These are phyloP conservation scores for Ganoderma meredithae DNA, from an alignment of 1,284 basidiomycete species.

Conservation along the genomic window DNA sequence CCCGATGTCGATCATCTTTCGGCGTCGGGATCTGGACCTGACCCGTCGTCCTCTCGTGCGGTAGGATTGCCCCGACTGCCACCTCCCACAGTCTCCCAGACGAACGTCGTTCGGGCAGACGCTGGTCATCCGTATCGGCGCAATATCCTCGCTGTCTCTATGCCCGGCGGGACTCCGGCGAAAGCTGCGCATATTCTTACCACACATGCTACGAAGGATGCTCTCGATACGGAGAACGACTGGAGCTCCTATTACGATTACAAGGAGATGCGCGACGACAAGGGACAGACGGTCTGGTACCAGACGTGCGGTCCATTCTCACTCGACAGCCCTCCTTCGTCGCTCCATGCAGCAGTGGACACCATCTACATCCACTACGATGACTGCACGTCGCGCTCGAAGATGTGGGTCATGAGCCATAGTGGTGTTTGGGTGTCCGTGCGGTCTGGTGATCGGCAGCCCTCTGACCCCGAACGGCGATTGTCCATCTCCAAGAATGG, in stretches of 20 bases:
- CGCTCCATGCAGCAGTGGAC: background rate
- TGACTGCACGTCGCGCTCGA: background rate
- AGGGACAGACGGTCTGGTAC: constrained; percentile 14
- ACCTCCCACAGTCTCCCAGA: no score
- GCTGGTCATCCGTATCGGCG: no score
- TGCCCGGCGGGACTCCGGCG: background rate
- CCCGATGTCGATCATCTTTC: no score
- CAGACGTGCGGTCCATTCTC: constrained; percentile 9
- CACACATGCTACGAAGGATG: background rate
- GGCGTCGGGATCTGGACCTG: no score
- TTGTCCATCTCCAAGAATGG: constrained; percentile 9
- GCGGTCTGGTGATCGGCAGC: constrained; percentile 10
- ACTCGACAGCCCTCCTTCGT: background rate
- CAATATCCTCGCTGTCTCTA: background rate
- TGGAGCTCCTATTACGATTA: background rate
- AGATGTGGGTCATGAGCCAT: constrained; percentile 9
- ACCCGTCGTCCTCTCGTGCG: no score
- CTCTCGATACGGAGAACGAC: background rate
- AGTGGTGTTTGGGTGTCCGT: background rate
- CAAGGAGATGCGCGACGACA: background rate
- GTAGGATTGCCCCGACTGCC: no score
- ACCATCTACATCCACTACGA: constrained; percentile 9
- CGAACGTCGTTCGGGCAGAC: no score
- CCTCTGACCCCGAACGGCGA: constrained; percentile 5
- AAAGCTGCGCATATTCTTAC: background rate